phyloP scores from a whole-genome alignment of 345 rosid species.

The Garcia nutans region DNA sequence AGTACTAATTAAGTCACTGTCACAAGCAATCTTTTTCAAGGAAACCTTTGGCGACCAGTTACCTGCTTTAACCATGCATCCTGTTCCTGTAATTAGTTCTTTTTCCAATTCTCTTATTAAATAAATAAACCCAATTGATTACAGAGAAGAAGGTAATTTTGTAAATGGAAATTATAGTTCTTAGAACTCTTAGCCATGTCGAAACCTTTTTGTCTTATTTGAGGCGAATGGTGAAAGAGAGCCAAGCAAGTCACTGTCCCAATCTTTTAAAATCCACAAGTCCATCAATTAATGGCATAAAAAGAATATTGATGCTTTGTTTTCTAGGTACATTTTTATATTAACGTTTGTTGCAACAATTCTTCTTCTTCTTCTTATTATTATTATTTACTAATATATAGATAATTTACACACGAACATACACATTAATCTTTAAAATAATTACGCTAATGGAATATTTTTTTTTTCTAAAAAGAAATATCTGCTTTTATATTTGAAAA shows the following conservation, averaged over 20 bases:
- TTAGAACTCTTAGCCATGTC: slow-evolving; percentile 15
- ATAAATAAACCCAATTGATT: background rate
- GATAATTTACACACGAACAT: too few relatives aligned
- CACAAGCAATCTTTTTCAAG: slow-evolving; percentile 3
- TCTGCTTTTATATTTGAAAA: too few relatives aligned
- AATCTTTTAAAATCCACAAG: background rate
- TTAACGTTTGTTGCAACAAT: slow-evolving; percentile 7
- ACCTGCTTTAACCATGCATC: background rate
- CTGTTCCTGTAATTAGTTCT: background rate
- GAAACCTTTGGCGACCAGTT: background rate
- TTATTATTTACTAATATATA: too few relatives aligned
- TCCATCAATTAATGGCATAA: background rate
- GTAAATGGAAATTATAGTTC: background rate
- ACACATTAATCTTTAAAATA: too few relatives aligned
- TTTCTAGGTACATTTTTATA: slow-evolving; percentile 18
- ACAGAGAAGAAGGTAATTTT: background rate
- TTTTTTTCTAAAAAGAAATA: too few relatives aligned
- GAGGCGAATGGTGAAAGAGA: slow-evolving; percentile 22
- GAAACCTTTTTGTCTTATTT: slow-evolving; percentile 30
- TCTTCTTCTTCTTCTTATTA: too few relatives aligned
- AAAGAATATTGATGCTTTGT: slow-evolving; percentile 29
- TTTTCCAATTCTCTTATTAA: too few relatives aligned
- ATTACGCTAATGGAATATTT: too few relatives aligned
- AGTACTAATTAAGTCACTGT: background rate
- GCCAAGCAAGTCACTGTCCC: slow-evolving; percentile 29